Conservation (phyloP, 2,329 filamentous ascomycete genomes). For the Ophiostoma pallidulum region DNA sequence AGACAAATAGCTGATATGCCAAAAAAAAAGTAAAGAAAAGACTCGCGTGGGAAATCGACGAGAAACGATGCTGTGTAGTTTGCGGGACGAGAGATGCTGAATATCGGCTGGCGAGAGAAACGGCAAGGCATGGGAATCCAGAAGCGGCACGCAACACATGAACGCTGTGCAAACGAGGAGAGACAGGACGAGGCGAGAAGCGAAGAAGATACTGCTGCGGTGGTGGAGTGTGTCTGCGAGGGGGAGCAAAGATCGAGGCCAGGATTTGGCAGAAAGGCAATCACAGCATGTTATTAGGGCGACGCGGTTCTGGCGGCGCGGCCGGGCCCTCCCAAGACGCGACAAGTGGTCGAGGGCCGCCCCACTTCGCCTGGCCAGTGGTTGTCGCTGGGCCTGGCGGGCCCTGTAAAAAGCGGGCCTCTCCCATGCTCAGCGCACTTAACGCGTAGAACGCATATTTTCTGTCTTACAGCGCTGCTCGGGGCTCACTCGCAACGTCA, state of each 20-base stretch:
- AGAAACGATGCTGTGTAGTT: not conserved
- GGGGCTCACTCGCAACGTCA: no score
- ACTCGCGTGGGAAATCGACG: no score
- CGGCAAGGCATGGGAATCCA: no score
- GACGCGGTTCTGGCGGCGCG: conserved; percentile 12
- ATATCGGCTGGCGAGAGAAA: no score
- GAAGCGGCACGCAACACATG: no score
- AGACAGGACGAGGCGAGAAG: no score
- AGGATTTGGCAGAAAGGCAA: not conserved
- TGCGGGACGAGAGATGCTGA: not conserved
- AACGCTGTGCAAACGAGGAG: no score
- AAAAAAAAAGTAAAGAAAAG: not conserved
- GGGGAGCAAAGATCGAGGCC: not conserved
- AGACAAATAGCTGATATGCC: not conserved
- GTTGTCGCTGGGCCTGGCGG: not conserved
- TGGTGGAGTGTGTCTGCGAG: conserved; percentile 1
- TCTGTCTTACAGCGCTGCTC: no score
- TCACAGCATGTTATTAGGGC: conserved; percentile 7
- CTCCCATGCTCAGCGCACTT: no score
- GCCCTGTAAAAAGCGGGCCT: conserved; percentile 12
- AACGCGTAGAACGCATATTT: no score
- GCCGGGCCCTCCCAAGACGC: conserved; percentile 8
- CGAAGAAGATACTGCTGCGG: not conserved
- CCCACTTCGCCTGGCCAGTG: no score
- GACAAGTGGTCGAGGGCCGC: no score